A percentile compares a stretch with the other conserved stretches of the same genome.
Evolutionary conservation across 2,329 filamentous ascomycete genomes (phyloP).

Genomic region (Ophiostoma ulmi): DNA sequence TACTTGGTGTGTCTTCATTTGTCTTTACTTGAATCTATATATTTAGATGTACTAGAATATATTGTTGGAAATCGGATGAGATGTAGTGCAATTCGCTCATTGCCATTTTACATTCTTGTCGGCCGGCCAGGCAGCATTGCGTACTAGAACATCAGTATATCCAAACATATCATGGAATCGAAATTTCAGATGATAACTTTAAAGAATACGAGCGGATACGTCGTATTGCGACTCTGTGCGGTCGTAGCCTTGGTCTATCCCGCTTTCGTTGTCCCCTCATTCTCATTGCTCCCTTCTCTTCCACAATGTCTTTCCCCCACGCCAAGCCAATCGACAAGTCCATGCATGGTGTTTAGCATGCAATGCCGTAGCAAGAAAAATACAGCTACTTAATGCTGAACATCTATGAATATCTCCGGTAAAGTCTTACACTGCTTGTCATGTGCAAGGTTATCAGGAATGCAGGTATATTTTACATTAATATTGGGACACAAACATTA

Average conservation of each 20-base stretch:
- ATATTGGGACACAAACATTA: not conserved
- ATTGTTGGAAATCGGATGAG: not conserved
- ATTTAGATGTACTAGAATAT: not conserved
- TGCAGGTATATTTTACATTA: not conserved
- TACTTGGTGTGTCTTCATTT: not conserved
- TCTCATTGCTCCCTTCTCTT: not conserved
- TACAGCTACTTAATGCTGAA: not conserved
- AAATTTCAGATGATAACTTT: no score
- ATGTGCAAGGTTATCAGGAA: not conserved
- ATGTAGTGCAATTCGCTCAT: not conserved
- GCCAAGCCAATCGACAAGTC: not conserved
- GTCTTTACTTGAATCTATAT: not conserved
- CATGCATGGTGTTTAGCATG: conserved; percentile 7
- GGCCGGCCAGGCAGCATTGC: not conserved
- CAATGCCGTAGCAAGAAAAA: not conserved
- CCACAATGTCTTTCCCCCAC: not conserved
- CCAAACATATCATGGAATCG: no score
- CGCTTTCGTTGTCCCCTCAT: not conserved
- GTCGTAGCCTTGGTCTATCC: not conserved
- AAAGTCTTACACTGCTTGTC: no score
- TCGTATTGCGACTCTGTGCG: not conserved
- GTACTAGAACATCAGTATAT: not conserved
- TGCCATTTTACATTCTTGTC: not conserved
- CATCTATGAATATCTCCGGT: not conserved
- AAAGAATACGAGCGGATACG: not conserved